Base-by-base conservation (phyloP, 1,139 yeast genomes). In the Suhomyces yuchorum region DNA sequence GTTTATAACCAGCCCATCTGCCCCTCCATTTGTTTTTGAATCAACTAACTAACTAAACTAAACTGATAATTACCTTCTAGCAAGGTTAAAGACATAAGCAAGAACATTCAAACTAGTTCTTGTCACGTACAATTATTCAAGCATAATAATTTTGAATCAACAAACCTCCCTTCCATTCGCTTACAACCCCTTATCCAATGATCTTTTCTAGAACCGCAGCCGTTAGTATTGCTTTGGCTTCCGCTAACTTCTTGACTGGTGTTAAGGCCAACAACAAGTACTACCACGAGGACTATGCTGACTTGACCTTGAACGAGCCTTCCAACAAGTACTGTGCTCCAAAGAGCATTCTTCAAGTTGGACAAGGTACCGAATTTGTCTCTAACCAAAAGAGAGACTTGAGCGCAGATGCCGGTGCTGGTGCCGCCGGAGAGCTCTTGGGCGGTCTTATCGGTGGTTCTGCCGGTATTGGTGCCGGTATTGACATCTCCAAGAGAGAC, bases 181-280 rank as follows among this genome's bases (percentile, higher is more conserved):
- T 48, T 40, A 35, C 30, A 14, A 4, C 4, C 32, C 17, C 20
- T 23, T n/a, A 14, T 24, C 43, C 32, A 38, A 54, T 53, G 56
- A 48, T 54, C 26, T 54, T 54, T 34, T 48, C 55, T 18, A 54
- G 47, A 47, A 41, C 51, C 24, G 51, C 56, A 36, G 49, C 51
- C 34, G 26, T 53, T 33, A 38, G 51, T 17, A 48, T 51, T 40
- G 55, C 54, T 19, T 44, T 49, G 37, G 53, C 51, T 22, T 50
- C 52, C 24, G 32, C 52, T 15, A 36, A 42, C 37, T 47, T 49
- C 12, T 49, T 49, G 34, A 49, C 46, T 18, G 41, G 40, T n/a
- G 52, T 43, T 18, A 9, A 34, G 6, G 55, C 52, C 20, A 45
- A 50, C 46, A 51, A 49, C 54, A 53, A 47, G 43, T 50, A 47